These are phyloP conservation scores for Hibiscus trionum DNA, from an alignment of 345 rosid species.

Conservation along the genomic window DNA sequence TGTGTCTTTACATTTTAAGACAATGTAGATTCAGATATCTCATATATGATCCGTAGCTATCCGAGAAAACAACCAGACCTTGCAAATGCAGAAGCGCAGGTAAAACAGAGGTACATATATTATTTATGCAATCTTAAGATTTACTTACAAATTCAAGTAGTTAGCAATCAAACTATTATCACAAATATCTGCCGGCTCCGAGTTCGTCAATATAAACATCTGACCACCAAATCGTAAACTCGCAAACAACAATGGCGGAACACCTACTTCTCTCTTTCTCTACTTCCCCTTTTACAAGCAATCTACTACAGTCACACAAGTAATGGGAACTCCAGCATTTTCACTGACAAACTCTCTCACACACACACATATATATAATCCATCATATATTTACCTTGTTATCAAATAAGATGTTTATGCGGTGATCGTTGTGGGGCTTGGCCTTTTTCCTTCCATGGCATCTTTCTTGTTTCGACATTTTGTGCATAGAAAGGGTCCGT, in stretches of 20 bases:
- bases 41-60: too few relatives aligned
- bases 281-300: slow-evolving; percentile 33
- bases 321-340: slow-evolving; percentile 34
- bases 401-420: slow-evolving; percentile 30
- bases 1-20: too few relatives aligned
- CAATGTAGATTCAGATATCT: too few relatives aligned
- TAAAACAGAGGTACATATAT: too few relatives aligned
- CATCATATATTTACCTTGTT: slow-evolving; percentile 39
- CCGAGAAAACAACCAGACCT: too few relatives aligned
- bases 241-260: slow-evolving; percentile 21
- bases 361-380: not conserved
- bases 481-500: slow-evolving; percentile 89
- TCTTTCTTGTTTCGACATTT: slow-evolving; percentile 81
- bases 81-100: too few relatives aligned
- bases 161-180: slow-evolving; percentile 43
- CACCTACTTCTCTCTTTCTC: slow-evolving; percentile 28
- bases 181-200: slow-evolving; percentile 29
- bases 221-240: slow-evolving; percentile 25
- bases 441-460: slow-evolving; percentile 97
- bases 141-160: slow-evolving; percentile 46
- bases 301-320: slow-evolving; percentile 24
- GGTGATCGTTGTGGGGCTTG: slow-evolving; percentile 40
- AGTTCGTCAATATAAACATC: slow-evolving; percentile 35
- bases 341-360: slow-evolving; percentile 29
- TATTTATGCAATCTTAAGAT: slow-evolving; percentile 16